Evolutionary conservation across 176 grass and related monocot genomes (phyloP).

Genomic region (Aegilops sharonensis): DNA sequence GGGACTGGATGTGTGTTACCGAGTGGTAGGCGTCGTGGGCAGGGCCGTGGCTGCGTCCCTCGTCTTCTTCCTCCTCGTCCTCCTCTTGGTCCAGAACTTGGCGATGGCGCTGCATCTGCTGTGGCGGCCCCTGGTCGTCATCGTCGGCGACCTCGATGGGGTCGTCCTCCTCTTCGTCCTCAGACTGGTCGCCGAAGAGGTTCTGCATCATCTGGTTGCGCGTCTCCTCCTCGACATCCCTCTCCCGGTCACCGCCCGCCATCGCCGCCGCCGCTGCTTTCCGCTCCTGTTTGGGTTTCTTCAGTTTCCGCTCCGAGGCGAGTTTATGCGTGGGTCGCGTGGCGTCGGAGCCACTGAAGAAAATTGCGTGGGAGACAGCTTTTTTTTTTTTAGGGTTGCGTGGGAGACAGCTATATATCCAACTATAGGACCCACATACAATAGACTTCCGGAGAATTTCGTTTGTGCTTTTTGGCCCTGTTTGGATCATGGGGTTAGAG

Average conservation of each 20-base stretch:
- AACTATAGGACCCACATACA: background rate
- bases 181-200: slow-evolving; percentile 93
- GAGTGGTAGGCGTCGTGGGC: slow-evolving; percentile 38
- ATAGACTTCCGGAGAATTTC: background rate
- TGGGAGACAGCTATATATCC: background rate
- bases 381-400: background rate
- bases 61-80: slow-evolving; percentile 33
- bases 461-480: too few relatives aligned
- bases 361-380: background rate
- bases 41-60: slow-evolving; percentile 22
- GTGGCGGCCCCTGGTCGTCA: slow-evolving; percentile 36
- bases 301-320: background rate
- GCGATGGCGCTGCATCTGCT: slow-evolving; percentile 17
- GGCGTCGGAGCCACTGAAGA: background rate
- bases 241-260: slow-evolving; percentile 50
- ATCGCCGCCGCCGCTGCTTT: slow-evolving; percentile 2
- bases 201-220: slow-evolving; percentile 98
- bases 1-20: slow-evolving; percentile 32
- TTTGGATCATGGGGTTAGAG: too few relatives aligned
- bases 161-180: slow-evolving; percentile 76
- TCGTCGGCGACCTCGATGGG: slow-evolving; percentile 62
- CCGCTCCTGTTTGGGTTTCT: background rate
- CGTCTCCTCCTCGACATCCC: slow-evolving; percentile 66
- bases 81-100: slow-evolving; percentile 24
- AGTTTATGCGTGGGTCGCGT: background rate